Evolutionary conservation across 352 stramenopile species (phyloP), one percentile per base, ranked within the genome.

Genomic region (Pythium aquatile): DNA sequence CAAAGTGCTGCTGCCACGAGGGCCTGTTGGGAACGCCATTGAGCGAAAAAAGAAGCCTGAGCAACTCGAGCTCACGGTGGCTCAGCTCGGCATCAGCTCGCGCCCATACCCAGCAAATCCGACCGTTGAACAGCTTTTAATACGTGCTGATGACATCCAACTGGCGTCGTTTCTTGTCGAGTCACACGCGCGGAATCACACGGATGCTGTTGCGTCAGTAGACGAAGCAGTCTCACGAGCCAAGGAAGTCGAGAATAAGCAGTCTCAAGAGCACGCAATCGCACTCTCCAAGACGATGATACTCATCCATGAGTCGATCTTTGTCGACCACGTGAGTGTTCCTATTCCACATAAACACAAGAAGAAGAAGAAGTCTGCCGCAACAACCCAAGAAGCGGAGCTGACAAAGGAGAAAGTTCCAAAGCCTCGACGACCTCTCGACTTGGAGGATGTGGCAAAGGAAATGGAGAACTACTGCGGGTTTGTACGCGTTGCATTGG

Each of bases 381-480:
- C 32, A 5, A 52, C 26, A n/a, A 16, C 30, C 13, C 16, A 20
- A 7, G 37, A 47, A 9, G n/a, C 32, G 10, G 16, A 32, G 7
- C 60, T 26, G 29, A 58, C 29, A 51, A 30, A 24, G 14, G 33
- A 61, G 20, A 29, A 68, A 60, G 3, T 8, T 24, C 1, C 49
- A 14, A 61, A 56, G 32, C 32, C 65, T 28, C 60, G 66, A 33
- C 62, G 67, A 16, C 29, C 64, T 7, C 46, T 83, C 17, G 78
- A 88, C 33, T 68, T 91, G 55, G 72, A 78, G 4, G 68, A 82
- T 32, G 66, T 88, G 32, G 66, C 81, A 9, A 75, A 73, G 37
- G 76, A 84, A 57, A 73, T 87, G 61, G 75, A 86, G 13, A 88
- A 78, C 58, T 76, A 83, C 26, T 85, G 77, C 48, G 75, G 58